These are phyloP conservation scores for Mycena haematopus DNA, from an alignment of 768 basidiomycete species.

Conservation along the genomic window DNA sequence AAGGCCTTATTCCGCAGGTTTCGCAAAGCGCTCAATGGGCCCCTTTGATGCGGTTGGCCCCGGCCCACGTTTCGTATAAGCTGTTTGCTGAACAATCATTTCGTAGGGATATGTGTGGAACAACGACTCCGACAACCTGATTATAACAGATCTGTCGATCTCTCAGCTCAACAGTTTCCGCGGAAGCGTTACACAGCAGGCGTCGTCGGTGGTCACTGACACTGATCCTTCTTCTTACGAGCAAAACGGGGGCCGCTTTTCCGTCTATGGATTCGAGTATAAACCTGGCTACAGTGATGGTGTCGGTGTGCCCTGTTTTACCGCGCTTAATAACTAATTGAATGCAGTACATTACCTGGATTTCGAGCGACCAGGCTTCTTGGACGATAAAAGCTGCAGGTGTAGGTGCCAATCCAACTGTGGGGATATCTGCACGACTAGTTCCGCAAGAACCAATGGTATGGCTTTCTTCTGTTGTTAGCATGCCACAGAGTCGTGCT, in stretches of 20 bases:
- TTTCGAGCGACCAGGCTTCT: constrained; percentile 60
- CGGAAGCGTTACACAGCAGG: constrained; percentile 84
- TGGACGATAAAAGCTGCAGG: constrained; percentile 77
- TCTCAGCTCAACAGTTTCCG: constrained; percentile 68
- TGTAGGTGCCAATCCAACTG: constrained; percentile 57
- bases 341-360: constrained; percentile 79
- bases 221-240: constrained; percentile 83
- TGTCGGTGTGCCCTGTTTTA: constrained; percentile 44
- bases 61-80: background rate
- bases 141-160: constrained; percentile 56
- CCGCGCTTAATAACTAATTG: background rate
- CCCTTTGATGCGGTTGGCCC: constrained; percentile 52
- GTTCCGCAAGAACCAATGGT: constrained; percentile 89
- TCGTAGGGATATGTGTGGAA: constrained; percentile 62
- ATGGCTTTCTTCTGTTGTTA: constrained; percentile 22
- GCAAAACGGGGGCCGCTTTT: constrained; percentile 55
- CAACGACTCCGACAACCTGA: constrained; percentile 62
- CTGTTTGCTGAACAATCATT: background rate
- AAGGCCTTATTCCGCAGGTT: constrained; percentile 48
- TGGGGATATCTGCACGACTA: constrained; percentile 69
- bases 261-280: constrained; percentile 77
- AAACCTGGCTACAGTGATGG: constrained; percentile 52
- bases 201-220: constrained; percentile 70
- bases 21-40: constrained; percentile 85
- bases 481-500: background rate